A percentile compares a stretch with the other conserved stretches of the same genome.
These are phyloP conservation scores for Xylariaceae sp. DNA, from an alignment of 2,329 filamentous ascomycete genomes.

Conservation along the genomic window DNA sequence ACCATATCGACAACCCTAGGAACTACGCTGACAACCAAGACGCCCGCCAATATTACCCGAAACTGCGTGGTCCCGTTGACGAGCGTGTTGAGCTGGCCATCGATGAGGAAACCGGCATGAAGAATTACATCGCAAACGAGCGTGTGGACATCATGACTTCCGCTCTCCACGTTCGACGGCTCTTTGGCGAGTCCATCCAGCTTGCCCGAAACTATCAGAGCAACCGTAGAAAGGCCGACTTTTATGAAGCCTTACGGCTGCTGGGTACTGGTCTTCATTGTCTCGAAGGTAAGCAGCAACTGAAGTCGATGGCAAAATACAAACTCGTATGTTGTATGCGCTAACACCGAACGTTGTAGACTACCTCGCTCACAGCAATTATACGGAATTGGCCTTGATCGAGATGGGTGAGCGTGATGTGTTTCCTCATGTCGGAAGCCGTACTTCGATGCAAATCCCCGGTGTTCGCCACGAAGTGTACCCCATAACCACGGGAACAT, in stretches of 20 bases:
- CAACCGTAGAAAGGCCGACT: constrained; percentile 64
- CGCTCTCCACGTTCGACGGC: constrained; percentile 65
- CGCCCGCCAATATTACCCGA: constrained; percentile 72
- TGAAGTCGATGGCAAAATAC: neutral
- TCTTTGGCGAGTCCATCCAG: constrained; percentile 69
- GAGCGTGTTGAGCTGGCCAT: constrained; percentile 73
- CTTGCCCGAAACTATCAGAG: constrained; percentile 69
- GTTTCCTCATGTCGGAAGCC: constrained; percentile 80
- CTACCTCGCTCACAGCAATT: constrained; percentile 91
- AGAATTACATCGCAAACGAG: constrained; percentile 94
- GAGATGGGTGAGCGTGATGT: constrained; percentile 75
- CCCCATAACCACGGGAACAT: constrained; percentile 83
- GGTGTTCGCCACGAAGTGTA: constrained; percentile 65
- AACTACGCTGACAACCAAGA: constrained; percentile 87
- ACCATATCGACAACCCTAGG: constrained; percentile 75
- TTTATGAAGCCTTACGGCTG: constrained; percentile 80
- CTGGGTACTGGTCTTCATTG: constrained; percentile 87
- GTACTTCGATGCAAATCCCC: constrained; percentile 63
- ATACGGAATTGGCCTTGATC: constrained; percentile 79
- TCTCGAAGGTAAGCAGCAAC: constrained; percentile 55
- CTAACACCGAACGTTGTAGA: constrained; percentile 42
- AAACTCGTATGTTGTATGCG: neutral
- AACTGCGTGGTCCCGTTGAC: constrained; percentile 76
- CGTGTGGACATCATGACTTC: constrained; percentile 73
- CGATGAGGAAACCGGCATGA: constrained; percentile 70